Conservation (phyloP, 495 filamentous ascomycete species). For the Sordaria brevicollis region DNA sequence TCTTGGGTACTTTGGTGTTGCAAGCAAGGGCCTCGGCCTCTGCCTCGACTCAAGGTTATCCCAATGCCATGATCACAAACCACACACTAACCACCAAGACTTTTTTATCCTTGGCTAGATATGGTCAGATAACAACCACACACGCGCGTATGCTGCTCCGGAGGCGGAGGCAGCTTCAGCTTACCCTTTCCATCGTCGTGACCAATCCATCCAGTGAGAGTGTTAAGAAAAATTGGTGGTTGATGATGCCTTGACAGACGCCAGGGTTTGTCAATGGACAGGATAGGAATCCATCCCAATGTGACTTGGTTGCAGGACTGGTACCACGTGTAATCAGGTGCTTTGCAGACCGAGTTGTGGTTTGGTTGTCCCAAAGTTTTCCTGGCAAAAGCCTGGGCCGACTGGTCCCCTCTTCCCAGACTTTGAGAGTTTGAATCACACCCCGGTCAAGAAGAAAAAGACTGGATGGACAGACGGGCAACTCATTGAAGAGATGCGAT, state of each 20-base stretch:
- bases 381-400: not conserved
- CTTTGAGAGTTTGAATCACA: not conserved
- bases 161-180: not conserved
- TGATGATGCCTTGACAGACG: not conserved
- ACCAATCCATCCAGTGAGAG: not conserved
- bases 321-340: slow-evolving; percentile 30
- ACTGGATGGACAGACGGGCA: not conserved
- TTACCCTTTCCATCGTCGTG: not conserved
- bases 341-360: slow-evolving; percentile 6
- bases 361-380: too few relatives aligned
- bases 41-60: not conserved
- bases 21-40: not conserved
- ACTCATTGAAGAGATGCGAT: too few relatives aligned
- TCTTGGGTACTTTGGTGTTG: not conserved
- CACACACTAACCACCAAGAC: not conserved
- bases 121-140: not conserved
- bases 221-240: not conserved
- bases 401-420: not conserved
- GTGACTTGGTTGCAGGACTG: slow-evolving; percentile 20
- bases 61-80: not conserved
- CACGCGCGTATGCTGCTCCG: not conserved
- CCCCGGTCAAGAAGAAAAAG: not conserved
- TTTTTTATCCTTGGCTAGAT: not conserved
- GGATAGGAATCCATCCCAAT: slow-evolving; percentile 3
- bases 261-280: not conserved